Evolutionary conservation across 805 yeast genomes (phyloP).

Genomic region (Lachancea meyersii): DNA sequence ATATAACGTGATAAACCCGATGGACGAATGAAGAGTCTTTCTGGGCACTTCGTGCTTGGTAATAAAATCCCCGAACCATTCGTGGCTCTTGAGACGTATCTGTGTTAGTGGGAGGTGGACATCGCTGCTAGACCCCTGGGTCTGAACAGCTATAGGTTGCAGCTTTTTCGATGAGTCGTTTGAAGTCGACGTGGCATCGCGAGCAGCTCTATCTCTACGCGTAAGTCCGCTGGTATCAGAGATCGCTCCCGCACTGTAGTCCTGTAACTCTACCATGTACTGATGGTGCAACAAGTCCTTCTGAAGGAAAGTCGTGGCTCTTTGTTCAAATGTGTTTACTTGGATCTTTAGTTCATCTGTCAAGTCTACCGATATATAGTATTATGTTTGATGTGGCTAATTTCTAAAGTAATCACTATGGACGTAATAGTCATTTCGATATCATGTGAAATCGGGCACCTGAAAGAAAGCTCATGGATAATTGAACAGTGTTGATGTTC

Average conservation of each 20-base stretch:
- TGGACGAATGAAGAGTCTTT: slow-evolving; percentile 80
- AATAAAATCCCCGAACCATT: slow-evolving; percentile 45
- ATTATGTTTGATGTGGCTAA: not conserved
- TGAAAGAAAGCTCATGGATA: too few relatives aligned
- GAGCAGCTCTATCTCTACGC: not conserved
- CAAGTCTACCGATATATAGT: not conserved
- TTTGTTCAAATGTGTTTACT: not conserved
- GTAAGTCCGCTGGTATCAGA: slow-evolving; percentile 1
- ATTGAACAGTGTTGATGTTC: too few relatives aligned
- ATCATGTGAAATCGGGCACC: slow-evolving; percentile 3
- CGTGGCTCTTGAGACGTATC: slow-evolving; percentile 36
- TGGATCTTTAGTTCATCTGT: not conserved
- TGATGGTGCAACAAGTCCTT: not conserved
- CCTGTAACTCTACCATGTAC: slow-evolving; percentile 1
- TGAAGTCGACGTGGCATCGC: not conserved
- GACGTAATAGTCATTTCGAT: not conserved
- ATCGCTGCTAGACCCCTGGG: slow-evolving; percentile 14
- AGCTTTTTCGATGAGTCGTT: not conserved
- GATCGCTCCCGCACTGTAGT: not conserved
- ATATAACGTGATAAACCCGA: slow-evolving; percentile 74
- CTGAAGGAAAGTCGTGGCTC: not conserved
- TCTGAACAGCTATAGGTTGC: not conserved
- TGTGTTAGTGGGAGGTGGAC: slow-evolving; percentile 29
- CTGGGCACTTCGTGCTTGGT: slow-evolving; percentile 86
- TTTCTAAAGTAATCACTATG: not conserved